These are phyloP conservation scores for Diplosphaera chodatii DNA, from an alignment of 139 green algal species.

Conservation along the genomic window DNA sequence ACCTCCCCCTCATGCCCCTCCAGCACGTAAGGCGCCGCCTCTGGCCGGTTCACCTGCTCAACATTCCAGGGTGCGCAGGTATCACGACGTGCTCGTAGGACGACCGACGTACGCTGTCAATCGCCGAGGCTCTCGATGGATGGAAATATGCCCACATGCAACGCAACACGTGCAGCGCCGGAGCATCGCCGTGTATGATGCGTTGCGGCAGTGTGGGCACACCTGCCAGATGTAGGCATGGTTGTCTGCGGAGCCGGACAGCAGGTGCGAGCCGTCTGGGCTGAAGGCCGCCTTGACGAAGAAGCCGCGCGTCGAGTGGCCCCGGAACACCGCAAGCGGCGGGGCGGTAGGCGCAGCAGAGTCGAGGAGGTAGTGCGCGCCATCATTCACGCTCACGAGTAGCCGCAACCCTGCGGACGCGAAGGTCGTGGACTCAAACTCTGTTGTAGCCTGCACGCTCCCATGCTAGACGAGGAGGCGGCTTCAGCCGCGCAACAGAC, in stretches of 20 bases:
- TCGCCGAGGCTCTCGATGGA: no score
- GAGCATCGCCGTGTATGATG: no score
- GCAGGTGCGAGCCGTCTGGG: conserved; percentile 49
- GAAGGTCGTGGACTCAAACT: no score
- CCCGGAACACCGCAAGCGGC: conserved; percentile 28
- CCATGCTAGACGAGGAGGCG: no score
- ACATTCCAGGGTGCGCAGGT: no score
- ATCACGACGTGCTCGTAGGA: no score
- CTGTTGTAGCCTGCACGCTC: no score
- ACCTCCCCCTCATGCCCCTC: conserved; percentile 61
- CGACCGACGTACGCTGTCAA: no score
- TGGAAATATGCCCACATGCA: no score
- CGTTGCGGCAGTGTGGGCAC: no score
- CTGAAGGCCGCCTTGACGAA: conserved; percentile 67
- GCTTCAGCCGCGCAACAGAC: no score
- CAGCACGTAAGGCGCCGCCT: conserved; percentile 32
- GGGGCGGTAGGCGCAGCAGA: conserved; percentile 16
- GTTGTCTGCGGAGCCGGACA: conserved; percentile 53
- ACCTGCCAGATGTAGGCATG: conserved; percentile 64
- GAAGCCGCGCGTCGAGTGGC: conserved; percentile 53
- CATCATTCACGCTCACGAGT: conserved; percentile 31
- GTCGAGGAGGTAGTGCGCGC: conserved; percentile 45
- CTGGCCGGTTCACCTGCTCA: conserved; percentile 39
- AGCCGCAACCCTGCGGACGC: conserved; percentile 36
- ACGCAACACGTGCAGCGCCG: no score